Base-by-base conservation (phyloP, 2,329 filamentous ascomycete species). In the Zarea fungicola region DNA sequence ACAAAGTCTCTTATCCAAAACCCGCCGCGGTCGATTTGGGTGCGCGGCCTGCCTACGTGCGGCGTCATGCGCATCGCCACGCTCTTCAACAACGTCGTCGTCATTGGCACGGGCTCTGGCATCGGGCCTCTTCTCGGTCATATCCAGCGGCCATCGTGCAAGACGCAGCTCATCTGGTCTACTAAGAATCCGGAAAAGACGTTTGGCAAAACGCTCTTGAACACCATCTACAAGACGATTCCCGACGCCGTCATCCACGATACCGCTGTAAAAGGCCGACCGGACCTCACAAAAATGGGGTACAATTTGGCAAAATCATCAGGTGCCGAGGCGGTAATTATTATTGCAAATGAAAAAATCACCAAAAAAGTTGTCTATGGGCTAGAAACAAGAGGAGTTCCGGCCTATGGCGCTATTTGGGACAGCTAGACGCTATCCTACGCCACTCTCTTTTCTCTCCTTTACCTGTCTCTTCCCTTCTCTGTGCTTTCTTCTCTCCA, bases 341-440 rank as follows among this genome's bases (percentile, higher is more conserved):
- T 89, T 52, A 84, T 90, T 58, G 82, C 81, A 48, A 90, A 89
- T 61, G 79, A 83, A 50, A 75, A 67, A 49, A 75, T 88, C 28
- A 89, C 85, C 16, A 75, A 75, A 58, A 80, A 79, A 67, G 73
- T 89, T 2, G 84, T 89, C 1, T 85, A 83, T 60, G 82, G 77
- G 8, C 67, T 90, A 43, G 84, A 89, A 66, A 74, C 72, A 31
- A 72, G 82, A 48, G 83, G 84, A 0, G 65, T 89, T 7, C 74
- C 80, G 3, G 84, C 84, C 8, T 89, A 78, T 65, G 87, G 86
- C 6, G 83, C 86, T 8, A 87, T 90, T 57, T 90, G 84, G 69
- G 87, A 90, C 53, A 71, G 69, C 42, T 72, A 19, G 23, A 29
- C 4, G 31, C 26, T 22, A 6, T 4, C 7, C 25, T 31, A 35